Percentiles rank a stretch among this genome's conserved stretches.
Conservation (phyloP, 2,329 filamentous ascomycete genomes). For the Knoxdaviesia capensis region DNA sequence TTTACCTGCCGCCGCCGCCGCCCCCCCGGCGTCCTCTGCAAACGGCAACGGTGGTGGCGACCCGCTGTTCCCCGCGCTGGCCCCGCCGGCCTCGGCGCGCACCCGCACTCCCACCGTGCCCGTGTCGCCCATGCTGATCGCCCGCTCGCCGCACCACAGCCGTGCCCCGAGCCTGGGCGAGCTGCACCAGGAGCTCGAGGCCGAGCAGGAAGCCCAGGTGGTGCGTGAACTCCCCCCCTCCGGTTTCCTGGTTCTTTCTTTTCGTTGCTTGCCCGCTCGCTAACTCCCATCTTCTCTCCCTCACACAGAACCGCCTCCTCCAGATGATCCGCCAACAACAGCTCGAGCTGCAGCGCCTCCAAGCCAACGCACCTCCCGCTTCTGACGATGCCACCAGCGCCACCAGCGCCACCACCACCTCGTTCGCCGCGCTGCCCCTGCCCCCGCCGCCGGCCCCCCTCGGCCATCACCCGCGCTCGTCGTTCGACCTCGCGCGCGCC, state of each 20-base stretch:
- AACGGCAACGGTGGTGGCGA: too few relatives aligned
- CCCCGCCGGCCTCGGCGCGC: too few relatives aligned
- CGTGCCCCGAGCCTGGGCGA: constrained; percentile 54
- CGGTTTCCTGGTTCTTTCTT: background rate
- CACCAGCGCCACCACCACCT: constrained; percentile 25
- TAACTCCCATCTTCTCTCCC: background rate
- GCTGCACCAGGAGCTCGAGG: constrained; percentile 60
- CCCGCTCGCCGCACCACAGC: constrained; percentile 38
- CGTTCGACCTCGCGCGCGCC: constrained; percentile 35
- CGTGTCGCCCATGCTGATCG: constrained; percentile 22
- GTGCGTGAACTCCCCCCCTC: constrained; percentile 20
- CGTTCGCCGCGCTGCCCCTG: constrained; percentile 16
- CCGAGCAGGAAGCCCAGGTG: constrained; percentile 61
- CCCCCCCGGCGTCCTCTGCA: too few relatives aligned
- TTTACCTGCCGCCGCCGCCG: background rate
- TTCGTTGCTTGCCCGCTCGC: background rate
- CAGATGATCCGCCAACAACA: constrained; percentile 62
- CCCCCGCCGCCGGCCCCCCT: constrained; percentile 15
- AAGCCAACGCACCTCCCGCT: constrained; percentile 19
- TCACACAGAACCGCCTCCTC: constrained; percentile 46
- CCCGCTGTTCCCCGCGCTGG: too few relatives aligned
- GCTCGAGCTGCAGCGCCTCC: constrained; percentile 43
- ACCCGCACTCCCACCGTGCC: too few relatives aligned
- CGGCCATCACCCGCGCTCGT: constrained; percentile 10
- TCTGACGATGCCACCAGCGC: constrained; percentile 30